These are phyloP conservation scores for Diaporthe batatas DNA, from an alignment of 2,329 filamentous ascomycete species.

Conservation along the genomic window DNA sequence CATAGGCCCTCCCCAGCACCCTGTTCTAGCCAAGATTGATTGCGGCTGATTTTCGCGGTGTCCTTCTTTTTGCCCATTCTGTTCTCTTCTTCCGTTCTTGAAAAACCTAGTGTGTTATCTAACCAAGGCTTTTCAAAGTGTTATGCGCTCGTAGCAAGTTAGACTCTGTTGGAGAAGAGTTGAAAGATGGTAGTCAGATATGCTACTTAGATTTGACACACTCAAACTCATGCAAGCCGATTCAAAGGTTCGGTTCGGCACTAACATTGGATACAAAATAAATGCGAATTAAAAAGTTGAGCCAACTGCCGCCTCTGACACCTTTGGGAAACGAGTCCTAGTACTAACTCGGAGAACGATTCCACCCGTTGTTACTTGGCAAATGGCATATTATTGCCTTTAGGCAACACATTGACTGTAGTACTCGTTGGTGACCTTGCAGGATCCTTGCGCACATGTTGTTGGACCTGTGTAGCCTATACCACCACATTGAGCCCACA, in stretches of 20 bases:
- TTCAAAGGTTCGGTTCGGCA: neutral
- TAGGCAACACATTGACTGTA: constrained; percentile 20
- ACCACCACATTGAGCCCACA: constrained; percentile 13
- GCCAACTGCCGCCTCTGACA: neutral
- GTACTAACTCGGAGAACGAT: neutral
- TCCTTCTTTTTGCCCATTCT: neutral
- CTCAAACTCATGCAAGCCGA: neutral
- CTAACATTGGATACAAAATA: neutral
- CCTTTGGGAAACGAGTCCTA: neutral
- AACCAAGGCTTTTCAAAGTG: neutral
- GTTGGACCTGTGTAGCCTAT: constrained; percentile 19
- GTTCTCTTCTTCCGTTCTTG: neutral
- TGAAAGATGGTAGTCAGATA: neutral
- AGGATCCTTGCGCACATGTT: constrained; percentile 14
- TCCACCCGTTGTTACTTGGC: neutral
- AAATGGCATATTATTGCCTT: neutral
- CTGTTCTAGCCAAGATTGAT: neutral
- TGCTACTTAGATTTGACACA: neutral
- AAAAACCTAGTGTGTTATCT: neutral
- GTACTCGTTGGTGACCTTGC: constrained; percentile 15
- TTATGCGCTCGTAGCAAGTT: neutral
- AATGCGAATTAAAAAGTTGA: neutral
- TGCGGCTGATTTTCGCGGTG: neutral
- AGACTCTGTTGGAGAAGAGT: neutral
- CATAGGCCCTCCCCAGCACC: neutral